These are phyloP conservation scores for Mycena vulgaris DNA, from an alignment of 768 basidiomycete genomes.

Conservation along the genomic window DNA sequence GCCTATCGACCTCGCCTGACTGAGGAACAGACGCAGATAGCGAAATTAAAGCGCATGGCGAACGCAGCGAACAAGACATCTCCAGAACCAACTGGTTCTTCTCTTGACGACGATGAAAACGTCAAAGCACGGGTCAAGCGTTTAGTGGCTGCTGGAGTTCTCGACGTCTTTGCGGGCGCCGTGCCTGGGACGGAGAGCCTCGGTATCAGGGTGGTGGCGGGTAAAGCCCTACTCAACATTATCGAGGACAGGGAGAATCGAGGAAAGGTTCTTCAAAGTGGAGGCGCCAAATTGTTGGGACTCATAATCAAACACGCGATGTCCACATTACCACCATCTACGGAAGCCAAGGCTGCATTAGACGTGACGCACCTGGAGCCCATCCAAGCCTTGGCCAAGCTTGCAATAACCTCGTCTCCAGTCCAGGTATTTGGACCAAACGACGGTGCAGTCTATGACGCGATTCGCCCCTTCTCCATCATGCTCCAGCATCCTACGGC, in stretches of 20 bases:
- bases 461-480: constrained; percentile 84
- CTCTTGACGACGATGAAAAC: constrained; percentile 75
- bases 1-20: constrained; percentile 78
- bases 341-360: constrained; percentile 48
- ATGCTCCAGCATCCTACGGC: constrained; percentile 80
- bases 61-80: constrained; percentile 52
- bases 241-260: constrained; percentile 85
- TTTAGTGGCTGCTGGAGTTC: constrained; percentile 73
- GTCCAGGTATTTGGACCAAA: constrained; percentile 93
- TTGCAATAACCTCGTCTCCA: constrained; percentile 93
- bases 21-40: constrained; percentile 88
- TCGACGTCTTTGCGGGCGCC: constrained; percentile 73
- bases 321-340: constrained; percentile 45
- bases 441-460: constrained; percentile 81
- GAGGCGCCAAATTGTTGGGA: constrained; percentile 79
- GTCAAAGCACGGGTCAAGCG: constrained; percentile 74
- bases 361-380: constrained; percentile 69
- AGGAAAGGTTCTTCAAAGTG: constrained; percentile 82
- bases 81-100: constrained; percentile 50
- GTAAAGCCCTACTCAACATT: constrained; percentile 77
- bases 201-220: constrained; percentile 71
- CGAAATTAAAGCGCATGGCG: constrained; percentile 85
- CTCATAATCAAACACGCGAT: constrained; percentile 68
- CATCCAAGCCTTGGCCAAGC: constrained; percentile 92
- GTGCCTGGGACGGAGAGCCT: constrained; percentile 73